Evolutionary conservation across 129 eudicot species (phyloP).

Genomic region (Escallonia herrerae): DNA sequence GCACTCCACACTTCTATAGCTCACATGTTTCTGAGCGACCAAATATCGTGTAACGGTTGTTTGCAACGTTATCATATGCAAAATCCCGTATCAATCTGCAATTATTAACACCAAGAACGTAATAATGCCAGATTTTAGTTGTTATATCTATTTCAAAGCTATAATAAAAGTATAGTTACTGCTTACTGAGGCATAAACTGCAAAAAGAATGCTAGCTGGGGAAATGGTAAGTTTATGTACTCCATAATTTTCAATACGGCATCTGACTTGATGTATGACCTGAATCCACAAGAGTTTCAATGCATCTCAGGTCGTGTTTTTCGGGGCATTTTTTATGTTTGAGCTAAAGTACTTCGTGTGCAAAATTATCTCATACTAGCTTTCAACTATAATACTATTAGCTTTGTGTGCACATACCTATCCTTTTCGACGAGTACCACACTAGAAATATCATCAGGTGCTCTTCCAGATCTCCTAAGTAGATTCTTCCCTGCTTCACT

Average conservation of each 20-base stretch:
- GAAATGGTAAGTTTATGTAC: constrained; percentile 90
- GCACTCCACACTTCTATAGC: constrained; percentile 25
- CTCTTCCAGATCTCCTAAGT: constrained; percentile 80
- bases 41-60: constrained; percentile 76
- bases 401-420: constrained; percentile 28
- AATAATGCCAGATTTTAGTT: not conserved
- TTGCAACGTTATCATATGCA: constrained; percentile 77
- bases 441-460: constrained; percentile 97
- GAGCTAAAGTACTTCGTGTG: too few relatives aligned
- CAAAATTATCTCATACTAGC: too few relatives aligned
- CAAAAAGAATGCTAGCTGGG: constrained; percentile 87
- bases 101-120: constrained; percentile 4
- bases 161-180: constrained; percentile 4
- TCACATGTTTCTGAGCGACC: constrained; percentile 96
- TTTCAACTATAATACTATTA: not conserved
- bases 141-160: not conserved
- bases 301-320: not conserved
- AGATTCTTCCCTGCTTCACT: constrained; percentile 83
- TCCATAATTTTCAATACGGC: constrained; percentile 98
- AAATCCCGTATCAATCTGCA: constrained; percentile 79
- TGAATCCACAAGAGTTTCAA: constrained; percentile 19
- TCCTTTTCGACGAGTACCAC: constrained; percentile 90
- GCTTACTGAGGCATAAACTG: constrained; percentile 83
- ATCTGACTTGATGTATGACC: constrained; percentile 91
- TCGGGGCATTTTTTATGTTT: too few relatives aligned